Evolutionary conservation across 2,329 filamentous ascomycete species (phyloP).

Genomic region (Parastagonospora avenae): DNA sequence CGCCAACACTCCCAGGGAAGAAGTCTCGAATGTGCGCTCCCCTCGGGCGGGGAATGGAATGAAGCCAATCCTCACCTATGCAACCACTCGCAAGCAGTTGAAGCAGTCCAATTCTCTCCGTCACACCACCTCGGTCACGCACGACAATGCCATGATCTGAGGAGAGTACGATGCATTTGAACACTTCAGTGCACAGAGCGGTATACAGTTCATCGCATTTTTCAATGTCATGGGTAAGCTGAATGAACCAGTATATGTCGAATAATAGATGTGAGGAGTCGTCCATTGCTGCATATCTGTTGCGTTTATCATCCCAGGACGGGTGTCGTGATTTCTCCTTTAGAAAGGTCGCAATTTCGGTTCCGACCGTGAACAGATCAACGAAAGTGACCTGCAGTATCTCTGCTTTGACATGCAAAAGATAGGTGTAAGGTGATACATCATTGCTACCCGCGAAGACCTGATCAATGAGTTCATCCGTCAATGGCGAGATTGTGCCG

Average conservation of each 20-base stretch:
- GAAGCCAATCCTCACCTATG: not conserved
- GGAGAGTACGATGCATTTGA: not conserved
- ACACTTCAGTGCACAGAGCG: not conserved
- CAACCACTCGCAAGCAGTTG: not conserved
- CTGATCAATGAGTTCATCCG: not conserved
- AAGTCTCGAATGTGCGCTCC: not conserved
- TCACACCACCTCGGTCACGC: not conserved
- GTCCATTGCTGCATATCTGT: too few species aligned
- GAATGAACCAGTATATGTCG: not conserved
- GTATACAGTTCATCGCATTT: not conserved
- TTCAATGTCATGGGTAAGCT: not conserved
- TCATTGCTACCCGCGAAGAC: not conserved
- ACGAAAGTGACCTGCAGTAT: not conserved
- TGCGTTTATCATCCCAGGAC: not conserved
- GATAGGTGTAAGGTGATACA: not conserved
- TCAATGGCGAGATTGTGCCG: not conserved
- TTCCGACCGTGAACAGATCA: not conserved
- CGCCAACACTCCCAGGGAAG: not conserved
- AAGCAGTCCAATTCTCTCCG: not conserved
- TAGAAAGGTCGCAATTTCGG: not conserved
- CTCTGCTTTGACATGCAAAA: not conserved
- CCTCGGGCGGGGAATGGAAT: not conserved
- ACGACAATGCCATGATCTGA: not conserved
- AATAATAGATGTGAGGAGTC: too few species aligned
- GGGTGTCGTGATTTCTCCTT: not conserved